phyloP scores from a whole-genome alignment of 805 yeast genomes.

The Myxozyma mucilagina region DNA sequence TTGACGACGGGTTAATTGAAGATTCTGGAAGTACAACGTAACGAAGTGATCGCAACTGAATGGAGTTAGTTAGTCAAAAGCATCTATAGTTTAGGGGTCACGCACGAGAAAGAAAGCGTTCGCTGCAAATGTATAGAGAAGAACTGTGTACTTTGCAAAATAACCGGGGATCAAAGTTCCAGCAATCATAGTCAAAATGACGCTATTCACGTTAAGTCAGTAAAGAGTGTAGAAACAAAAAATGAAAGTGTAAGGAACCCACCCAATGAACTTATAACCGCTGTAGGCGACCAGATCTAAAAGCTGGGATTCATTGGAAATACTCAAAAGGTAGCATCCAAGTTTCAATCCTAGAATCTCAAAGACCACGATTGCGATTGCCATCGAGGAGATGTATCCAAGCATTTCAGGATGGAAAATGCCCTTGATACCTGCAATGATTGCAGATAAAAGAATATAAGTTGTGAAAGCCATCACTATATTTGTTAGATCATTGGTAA shows the following conservation, averaged over 20 bases:
- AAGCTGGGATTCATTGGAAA: constrained; percentile 50
- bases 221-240: constrained; percentile 36
- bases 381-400: constrained; percentile 82
- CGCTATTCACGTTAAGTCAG: constrained; percentile 41
- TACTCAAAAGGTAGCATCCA: constrained; percentile 71
- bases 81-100: neutral
- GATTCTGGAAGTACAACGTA: constrained; percentile 67
- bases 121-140: constrained; percentile 53
- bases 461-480: constrained; percentile 82
- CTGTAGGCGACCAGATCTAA: constrained; percentile 87
- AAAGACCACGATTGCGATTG: constrained; percentile 74
- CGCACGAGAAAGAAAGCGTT: constrained; percentile 50
- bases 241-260: constrained; percentile 55
- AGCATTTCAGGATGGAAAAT: constrained; percentile 90
- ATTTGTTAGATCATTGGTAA: neutral
- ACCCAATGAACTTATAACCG: constrained; percentile 91
- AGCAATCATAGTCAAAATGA: constrained; percentile 42
- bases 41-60: constrained; percentile 53
- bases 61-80: constrained; percentile 48
- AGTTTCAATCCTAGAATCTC: constrained; percentile 76
- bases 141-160: constrained; percentile 52
- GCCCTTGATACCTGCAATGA: constrained; percentile 81
- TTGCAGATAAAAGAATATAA: constrained; percentile 79
- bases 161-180: constrained; percentile 38
- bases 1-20: constrained; percentile 40